Percentiles rank a stretch among this genome's conserved stretches.
Evolutionary conservation across 306 rosid genomes (phyloP).

Genomic region (Gleditsia sinensis): DNA sequence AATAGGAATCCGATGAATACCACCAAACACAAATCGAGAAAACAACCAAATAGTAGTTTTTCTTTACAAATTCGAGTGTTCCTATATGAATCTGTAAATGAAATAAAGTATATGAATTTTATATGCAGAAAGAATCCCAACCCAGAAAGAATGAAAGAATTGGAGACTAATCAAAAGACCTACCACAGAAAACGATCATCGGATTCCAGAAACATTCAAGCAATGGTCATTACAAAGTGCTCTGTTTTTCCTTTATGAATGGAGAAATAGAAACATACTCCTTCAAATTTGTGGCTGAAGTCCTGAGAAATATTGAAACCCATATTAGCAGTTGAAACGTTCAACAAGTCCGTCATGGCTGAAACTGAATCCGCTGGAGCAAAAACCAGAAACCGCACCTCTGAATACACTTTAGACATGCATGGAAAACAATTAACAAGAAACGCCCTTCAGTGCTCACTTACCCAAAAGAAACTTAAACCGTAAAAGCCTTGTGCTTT

Average conservation of each 20-base stretch:
- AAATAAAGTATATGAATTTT: constrained; percentile 39
- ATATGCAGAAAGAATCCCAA: constrained; percentile 51
- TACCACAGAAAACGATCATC: constrained; percentile 79
- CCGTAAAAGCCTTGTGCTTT: constrained; percentile 40
- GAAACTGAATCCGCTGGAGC: constrained; percentile 38
- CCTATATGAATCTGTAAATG: constrained; percentile 57
- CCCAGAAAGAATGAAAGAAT: constrained; percentile 88
- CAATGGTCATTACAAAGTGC: constrained; percentile 52
- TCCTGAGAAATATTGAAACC: constrained; percentile 58
- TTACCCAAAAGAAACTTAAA: constrained; percentile 61
- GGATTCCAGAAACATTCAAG: constrained; percentile 87
- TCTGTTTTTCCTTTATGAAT: constrained; percentile 41
- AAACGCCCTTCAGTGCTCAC: constrained; percentile 23
- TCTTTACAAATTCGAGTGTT: constrained; percentile 53
- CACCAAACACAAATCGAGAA: constrained; percentile 39
- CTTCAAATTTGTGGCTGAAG: constrained; percentile 50
- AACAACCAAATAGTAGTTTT: constrained; percentile 34
- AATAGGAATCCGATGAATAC: constrained; percentile 91
- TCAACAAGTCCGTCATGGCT: constrained; percentile 60
- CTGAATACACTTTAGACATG: constrained; percentile 40
- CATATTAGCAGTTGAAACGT: constrained; percentile 57
- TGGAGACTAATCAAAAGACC: constrained; percentile 35
- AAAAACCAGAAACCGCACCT: constrained; percentile 50
- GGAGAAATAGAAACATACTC: constrained; percentile 67
- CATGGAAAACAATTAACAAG: no score